Evolutionary conservation across 2,329 filamentous ascomycete genomes (phyloP), one percentile per base, ranked within the genome.

Genomic region (Neofusicoccum sp.): DNA sequence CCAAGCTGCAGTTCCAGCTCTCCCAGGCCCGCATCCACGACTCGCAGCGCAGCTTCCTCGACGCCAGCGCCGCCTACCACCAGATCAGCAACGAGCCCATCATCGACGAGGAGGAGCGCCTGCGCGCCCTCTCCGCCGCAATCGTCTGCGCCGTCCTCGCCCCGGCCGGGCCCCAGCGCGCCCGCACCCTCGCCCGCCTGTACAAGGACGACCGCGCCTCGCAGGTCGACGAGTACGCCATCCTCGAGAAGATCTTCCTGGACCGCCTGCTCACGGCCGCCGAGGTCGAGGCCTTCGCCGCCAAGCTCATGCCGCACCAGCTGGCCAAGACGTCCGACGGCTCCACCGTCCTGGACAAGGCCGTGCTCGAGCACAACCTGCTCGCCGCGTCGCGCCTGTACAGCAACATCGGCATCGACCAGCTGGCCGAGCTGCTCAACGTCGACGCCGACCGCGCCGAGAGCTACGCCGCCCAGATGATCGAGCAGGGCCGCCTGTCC

Each of bases 231-330:
- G 91, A 98, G 76, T 93, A 89, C 71, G 82, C 86, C 51, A 97
- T 99, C 58, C 80, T 99, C 12, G 95, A 98, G 79, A 98, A 98
- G 80, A 98, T 99, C 86, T 96, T 96, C 75, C 82, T 98, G 51
- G 91, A 98, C 75, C 86, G 93, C 5, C 81, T 99, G 3, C 82
- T 99, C 51, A 85, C 86, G 0, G 86, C 89, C 0, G 84, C 82
- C n/a, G 95, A 99, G 77, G 91, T 97, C 43, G 86, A 87, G 38
- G 87, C 90, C 60, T 99, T 99, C 71, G 89, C 93, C 0, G 81
- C 89, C 67, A 88, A 87, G 56, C 81, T 99, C 51, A 84, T 86
- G 60, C 89, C 90, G 24, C 95, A 99, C 76, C 95, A 99, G 76
- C 86, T 97, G 2, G 95, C 95, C 26, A 88, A 86, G 64, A 97